Conservation (phyloP, 805 yeast species). For the Ogataea degrootiae region DNA sequence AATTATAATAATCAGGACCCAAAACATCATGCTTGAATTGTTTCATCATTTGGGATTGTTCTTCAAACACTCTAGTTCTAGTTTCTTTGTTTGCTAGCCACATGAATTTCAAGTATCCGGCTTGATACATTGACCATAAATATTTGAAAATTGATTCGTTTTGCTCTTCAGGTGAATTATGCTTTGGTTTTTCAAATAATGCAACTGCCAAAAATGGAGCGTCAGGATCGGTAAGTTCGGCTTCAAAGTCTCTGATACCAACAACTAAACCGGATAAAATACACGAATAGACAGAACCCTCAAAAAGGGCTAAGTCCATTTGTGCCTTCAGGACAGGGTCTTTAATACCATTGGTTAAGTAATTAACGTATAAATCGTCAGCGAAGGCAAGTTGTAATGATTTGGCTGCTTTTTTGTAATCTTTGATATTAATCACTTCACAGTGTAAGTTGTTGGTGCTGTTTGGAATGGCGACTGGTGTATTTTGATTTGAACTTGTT, state of each 20-base stretch:
- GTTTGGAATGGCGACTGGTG: no score
- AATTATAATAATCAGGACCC: slow-evolving; percentile 33
- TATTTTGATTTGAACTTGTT: not conserved
- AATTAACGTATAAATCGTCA: slow-evolving; percentile 50
- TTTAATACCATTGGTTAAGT: slow-evolving; percentile 39
- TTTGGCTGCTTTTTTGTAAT: slow-evolving; percentile 51
- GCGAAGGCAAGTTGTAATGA: slow-evolving; percentile 50
- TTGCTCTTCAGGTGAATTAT: slow-evolving; percentile 6
- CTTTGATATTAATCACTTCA: slow-evolving; percentile 33
- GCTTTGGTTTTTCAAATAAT: slow-evolving; percentile 38
- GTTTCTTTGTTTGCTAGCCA: slow-evolving; percentile 38
- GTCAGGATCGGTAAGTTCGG: slow-evolving; percentile 34
- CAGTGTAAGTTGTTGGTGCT: slow-evolving; percentile 13
- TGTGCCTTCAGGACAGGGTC: slow-evolving; percentile 33
- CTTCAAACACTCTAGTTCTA: slow-evolving; percentile 45
- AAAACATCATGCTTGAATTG: slow-evolving; percentile 41
- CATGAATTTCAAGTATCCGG: slow-evolving; percentile 30
- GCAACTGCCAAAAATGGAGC: slow-evolving; percentile 52
- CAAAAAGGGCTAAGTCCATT: slow-evolving; percentile 47
- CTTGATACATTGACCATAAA: slow-evolving; percentile 30
- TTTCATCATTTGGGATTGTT: slow-evolving; percentile 43
- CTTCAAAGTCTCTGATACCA: slow-evolving; percentile 44
- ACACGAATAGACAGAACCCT: slow-evolving; percentile 48
- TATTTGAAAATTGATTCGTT: slow-evolving; percentile 28
- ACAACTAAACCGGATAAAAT: slow-evolving; percentile 47